Percentiles rank a stretch among this genome's conserved stretches.
Evolutionary conservation across 192 early-diverging fungal species (phyloP).

Genomic region (Coemansia sp.): DNA sequence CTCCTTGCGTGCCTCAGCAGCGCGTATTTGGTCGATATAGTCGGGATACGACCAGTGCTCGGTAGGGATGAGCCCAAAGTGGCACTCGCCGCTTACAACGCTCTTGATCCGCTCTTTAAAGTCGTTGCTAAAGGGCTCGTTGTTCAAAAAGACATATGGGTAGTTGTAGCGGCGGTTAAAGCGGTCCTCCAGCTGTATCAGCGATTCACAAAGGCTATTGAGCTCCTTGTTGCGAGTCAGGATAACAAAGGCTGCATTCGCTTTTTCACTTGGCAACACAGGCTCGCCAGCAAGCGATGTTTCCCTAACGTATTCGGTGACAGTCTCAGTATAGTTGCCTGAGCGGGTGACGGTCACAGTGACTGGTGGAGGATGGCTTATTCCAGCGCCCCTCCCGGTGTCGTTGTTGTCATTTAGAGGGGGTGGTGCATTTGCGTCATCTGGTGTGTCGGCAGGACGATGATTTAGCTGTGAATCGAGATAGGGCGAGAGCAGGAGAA

Average conservation of each 20-base stretch:
- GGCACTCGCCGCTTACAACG: slow-evolving; percentile 37
- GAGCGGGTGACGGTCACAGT: slow-evolving; percentile 27
- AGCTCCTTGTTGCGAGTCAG: slow-evolving; percentile 72
- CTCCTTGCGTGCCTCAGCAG: slow-evolving; percentile 55
- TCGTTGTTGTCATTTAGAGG: not conserved
- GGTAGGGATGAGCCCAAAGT: slow-evolving; percentile 62
- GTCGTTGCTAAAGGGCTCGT: slow-evolving; percentile 68
- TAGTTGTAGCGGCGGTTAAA: slow-evolving; percentile 77
- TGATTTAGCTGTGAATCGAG: slow-evolving; percentile 11
- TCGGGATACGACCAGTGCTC: slow-evolving; percentile 77
- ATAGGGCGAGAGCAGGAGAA: slow-evolving; percentile 38
- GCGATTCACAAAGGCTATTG: slow-evolving; percentile 60
- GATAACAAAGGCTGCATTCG: slow-evolving; percentile 72
- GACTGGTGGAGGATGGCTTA: slow-evolving; percentile 32
- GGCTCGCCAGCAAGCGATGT: slow-evolving; percentile 8
- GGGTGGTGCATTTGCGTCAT: slow-evolving; percentile 6
- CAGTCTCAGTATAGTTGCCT: slow-evolving; percentile 11
- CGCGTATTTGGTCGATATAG: slow-evolving; percentile 67
- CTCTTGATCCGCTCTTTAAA: slow-evolving; percentile 60
- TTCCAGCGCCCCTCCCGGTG: slow-evolving; percentile 2
- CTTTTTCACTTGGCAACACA: slow-evolving; percentile 23
- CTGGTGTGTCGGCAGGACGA: not conserved
- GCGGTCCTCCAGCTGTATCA: slow-evolving; percentile 69
- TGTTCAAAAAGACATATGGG: slow-evolving; percentile 84
- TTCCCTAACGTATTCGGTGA: slow-evolving; percentile 20